Evolutionary conservation across 2,329 filamentous ascomycete genomes (phyloP).

Genomic region (Diaporthe ampelina): DNA sequence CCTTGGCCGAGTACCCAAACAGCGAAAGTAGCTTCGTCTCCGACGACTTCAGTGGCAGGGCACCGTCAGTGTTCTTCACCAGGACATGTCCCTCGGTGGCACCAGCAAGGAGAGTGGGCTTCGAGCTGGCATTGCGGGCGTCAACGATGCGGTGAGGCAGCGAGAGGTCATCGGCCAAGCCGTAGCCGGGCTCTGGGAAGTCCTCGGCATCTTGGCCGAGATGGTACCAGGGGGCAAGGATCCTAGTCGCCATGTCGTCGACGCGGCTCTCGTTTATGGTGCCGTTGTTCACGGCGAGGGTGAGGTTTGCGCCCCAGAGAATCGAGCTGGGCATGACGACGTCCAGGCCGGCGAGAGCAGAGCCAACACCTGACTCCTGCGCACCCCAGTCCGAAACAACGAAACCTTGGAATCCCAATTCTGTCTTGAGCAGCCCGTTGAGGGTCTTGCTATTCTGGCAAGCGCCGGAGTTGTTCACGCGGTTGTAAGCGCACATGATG

Average conservation of each 20-base stretch:
- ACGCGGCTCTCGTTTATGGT: conserved; percentile 68
- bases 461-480: conserved; percentile 61
- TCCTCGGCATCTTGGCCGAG: conserved; percentile 65
- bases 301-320: conserved; percentile 65
- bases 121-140: conserved; percentile 63
- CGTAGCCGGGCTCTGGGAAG: conserved; percentile 62
- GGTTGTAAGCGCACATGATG: conserved; percentile 41
- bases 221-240: conserved; percentile 69
- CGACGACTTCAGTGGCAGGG: conserved; percentile 64
- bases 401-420: conserved; percentile 74
- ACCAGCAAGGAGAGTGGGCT: conserved; percentile 62
- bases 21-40: conserved; percentile 66
- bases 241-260: conserved; percentile 65
- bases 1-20: conserved; percentile 71
- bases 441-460: conserved; percentile 78
- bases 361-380: conserved; percentile 74
- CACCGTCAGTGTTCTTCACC: conserved; percentile 70
- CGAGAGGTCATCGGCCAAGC: conserved; percentile 64
- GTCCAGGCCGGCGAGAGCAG: conserved; percentile 76
- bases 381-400: conserved; percentile 78
- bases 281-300: conserved; percentile 71
- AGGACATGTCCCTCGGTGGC: conserved; percentile 75
- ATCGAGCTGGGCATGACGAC: conserved; percentile 74
- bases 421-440: conserved; percentile 76
- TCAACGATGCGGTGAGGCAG: conserved; percentile 67